Evolutionary conservation across 768 basidiomycete genomes (phyloP).

Genomic region (Pleurotus eryngii): DNA sequence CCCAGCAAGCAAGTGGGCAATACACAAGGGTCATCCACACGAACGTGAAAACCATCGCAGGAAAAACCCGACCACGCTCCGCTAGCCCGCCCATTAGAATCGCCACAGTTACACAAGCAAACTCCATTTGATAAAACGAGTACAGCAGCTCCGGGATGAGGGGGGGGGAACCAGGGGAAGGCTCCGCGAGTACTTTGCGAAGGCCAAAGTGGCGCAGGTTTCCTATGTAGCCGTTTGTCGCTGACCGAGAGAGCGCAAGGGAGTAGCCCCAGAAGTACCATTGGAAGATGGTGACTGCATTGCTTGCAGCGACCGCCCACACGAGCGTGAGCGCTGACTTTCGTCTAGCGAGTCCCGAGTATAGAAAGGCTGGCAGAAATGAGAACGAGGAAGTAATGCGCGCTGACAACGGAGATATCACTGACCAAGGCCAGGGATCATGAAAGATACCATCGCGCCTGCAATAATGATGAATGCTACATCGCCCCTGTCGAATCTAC

Average conservation of each 20-base stretch:
- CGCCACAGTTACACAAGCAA: conserved; percentile 75
- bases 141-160: conserved; percentile 82
- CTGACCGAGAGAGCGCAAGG: conserved; percentile 76
- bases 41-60: conserved; percentile 79
- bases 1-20: conserved; percentile 85
- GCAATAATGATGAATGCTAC: conserved; percentile 66
- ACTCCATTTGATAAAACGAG: conserved; percentile 86
- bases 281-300: conserved; percentile 74
- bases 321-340: conserved; percentile 71
- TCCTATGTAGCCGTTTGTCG: conserved; percentile 74
- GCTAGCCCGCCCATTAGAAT: conserved; percentile 80
- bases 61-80: conserved; percentile 81
- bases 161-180: conserved; percentile 75
- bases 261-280: conserved; percentile 76
- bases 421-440: conserved; percentile 72
- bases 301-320: conserved; percentile 70
- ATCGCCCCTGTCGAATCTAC: conserved; percentile 70
- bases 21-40: conserved; percentile 86
- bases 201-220: conserved; percentile 80
- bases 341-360: conserved; percentile 68
- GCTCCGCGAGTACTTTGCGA: conserved; percentile 62
- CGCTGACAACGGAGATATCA: neutral
- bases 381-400: conserved; percentile 3
- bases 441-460: conserved; percentile 71
- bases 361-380: conserved; percentile 54